Evolutionary conservation across 176 grass and related monocot species (phyloP).

Genomic region (Carex kokanica): DNA sequence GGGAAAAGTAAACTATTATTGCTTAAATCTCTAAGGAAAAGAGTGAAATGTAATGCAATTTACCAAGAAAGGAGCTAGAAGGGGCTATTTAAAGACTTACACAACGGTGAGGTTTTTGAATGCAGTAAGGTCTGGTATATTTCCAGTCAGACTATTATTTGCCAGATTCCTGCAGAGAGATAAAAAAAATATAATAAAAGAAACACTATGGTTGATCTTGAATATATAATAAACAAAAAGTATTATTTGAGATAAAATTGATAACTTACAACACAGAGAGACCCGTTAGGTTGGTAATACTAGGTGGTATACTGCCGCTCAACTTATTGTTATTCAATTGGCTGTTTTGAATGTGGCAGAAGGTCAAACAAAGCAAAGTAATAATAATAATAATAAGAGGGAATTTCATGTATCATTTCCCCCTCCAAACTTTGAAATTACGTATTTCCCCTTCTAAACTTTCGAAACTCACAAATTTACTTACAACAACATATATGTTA

Average conservation of each 20-base stretch:
- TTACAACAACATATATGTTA: no score
- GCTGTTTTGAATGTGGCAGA: slow-evolving; percentile 28
- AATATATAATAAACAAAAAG: not conserved
- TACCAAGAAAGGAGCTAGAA: not conserved
- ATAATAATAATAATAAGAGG: slow-evolving; percentile 11
- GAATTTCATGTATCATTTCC: no score
- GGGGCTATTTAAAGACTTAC: slow-evolving; percentile 35
- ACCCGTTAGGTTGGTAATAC: slow-evolving; percentile 39
- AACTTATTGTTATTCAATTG: slow-evolving; percentile 68
- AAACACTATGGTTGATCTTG: not conserved
- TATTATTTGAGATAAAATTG: slow-evolving; percentile 28
- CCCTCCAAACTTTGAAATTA: no score
- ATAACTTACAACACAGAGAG: slow-evolving; percentile 66
- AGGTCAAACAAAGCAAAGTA: not conserved
- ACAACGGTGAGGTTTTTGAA: slow-evolving; percentile 43
- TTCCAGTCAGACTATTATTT: slow-evolving; percentile 50
- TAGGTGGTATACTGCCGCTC: slow-evolving; percentile 42
- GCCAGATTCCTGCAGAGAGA: slow-evolving; percentile 50
- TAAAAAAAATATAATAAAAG: slow-evolving; percentile 17
- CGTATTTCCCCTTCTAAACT: no score
- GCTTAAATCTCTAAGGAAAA: slow-evolving; percentile 64
- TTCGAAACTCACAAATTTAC: no score
- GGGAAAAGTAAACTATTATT: slow-evolving; percentile 64
- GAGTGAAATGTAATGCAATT: slow-evolving; percentile 18
- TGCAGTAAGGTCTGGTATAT: slow-evolving; percentile 51